Conservation (phyloP, 2,329 filamentous ascomycete genomes). For the Calycina herbarum region DNA sequence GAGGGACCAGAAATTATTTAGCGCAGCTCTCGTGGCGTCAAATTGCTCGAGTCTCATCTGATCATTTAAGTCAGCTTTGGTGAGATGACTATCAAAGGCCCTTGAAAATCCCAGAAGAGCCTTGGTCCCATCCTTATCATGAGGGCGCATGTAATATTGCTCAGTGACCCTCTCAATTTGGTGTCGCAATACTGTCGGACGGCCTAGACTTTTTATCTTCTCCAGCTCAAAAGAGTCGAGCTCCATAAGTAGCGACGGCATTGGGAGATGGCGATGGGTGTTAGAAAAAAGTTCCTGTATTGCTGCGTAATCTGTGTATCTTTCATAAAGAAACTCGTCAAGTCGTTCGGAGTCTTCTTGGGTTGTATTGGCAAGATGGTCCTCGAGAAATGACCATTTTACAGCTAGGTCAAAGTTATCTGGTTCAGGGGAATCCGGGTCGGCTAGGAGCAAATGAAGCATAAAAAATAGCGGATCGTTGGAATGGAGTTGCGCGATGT, state of each 20-base stretch:
- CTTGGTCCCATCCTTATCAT: conserved; percentile 9
- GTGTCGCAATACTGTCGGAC: conserved; percentile 12
- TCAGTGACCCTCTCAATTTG: conserved; percentile 14
- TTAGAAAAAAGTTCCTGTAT: conserved; percentile 9
- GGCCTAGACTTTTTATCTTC: conserved; percentile 4
- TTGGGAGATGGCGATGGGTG: conserved; percentile 6
- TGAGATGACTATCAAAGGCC: conserved; percentile 12
- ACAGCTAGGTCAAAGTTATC: conserved; percentile 7
- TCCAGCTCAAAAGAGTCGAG: conserved; percentile 2
- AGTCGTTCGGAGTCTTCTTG: conserved; percentile 3
- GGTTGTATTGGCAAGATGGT: conserved; percentile 10
- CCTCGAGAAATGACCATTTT: conserved; percentile 16
- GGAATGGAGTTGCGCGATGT: background rate
- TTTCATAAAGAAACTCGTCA: conserved; percentile 11
- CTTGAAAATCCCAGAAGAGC: conserved; percentile 7
- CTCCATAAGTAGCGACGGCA: background rate
- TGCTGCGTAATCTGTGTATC: conserved; percentile 11
- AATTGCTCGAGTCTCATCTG: conserved; percentile 10
- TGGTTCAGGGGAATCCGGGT: background rate
- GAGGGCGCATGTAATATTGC: conserved; percentile 11
- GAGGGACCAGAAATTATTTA: conserved; percentile 2
- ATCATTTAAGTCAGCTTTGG: conserved; percentile 1
- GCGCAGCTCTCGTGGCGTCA: background rate
- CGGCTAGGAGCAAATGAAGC: conserved; percentile 6
- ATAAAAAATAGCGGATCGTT: conserved; percentile 13